Base-by-base conservation (phyloP, 2,329 filamentous ascomycete species). In the Podosphaera aphanis region DNA sequence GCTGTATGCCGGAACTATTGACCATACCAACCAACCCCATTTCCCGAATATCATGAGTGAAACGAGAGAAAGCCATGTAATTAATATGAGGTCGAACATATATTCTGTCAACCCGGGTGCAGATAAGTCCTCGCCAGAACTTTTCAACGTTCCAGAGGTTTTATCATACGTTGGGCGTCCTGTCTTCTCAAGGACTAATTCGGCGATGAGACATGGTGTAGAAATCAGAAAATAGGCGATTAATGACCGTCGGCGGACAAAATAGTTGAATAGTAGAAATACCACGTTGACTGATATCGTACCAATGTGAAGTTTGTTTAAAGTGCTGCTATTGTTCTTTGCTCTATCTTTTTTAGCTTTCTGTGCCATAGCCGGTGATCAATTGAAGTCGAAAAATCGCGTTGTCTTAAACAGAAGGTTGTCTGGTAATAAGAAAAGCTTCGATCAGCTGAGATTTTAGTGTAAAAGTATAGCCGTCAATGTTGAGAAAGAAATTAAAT, bases 81-180 rank as follows among this genome's bases (percentile, higher is more conserved):
- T 84, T 73, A 93, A 95, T 45, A 93, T 67, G 43, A 93, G 74
- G 64, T 98, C 90, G 71, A 93, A 98, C 80, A 95, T 83, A 67
- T 92, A 95, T 64, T 94, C 90, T 10, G 88, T 95, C 66, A 98
- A 65, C 3, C 90, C 90, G 29, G 79, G 72, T 8, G 84, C 83
- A 45, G 81, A 76, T 44, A 98, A 73, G 61, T 98, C 90, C 60
- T 95, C 86, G 38, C 90, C 88, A 0, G 83, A 68, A 27, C 71
- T 74, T 59, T 74, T 77, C 50, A 95, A 67, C 2, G 54, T 49
- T 37, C 55, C 56, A 33, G 51, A 56, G 42, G 74, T 77, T 21
- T 65, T 64, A 19, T 75, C 60, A 59, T 78, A 82, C 49, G 68
- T 77, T 20, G 90, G 90, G 8, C 88, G 81, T 11, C 83, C 84